Conservation (phyloP, 1,139 yeast genomes). For the Saccharomyces pastorianus region DNA sequence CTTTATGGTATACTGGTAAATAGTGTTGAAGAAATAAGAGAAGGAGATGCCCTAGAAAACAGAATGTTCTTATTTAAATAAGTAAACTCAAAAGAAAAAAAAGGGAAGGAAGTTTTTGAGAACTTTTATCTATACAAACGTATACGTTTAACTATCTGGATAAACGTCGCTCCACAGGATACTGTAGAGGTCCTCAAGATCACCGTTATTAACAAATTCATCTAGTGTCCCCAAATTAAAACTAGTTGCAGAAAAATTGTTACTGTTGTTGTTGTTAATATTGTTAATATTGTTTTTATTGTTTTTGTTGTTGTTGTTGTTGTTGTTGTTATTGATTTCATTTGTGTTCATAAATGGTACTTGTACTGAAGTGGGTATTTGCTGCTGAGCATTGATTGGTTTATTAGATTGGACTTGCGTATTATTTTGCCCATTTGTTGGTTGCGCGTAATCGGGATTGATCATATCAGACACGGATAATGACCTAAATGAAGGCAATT, state of each 20-base stretch:
- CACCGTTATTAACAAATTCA: constrained; percentile 27
- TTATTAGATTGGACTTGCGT: not conserved
- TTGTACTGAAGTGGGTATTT: not conserved
- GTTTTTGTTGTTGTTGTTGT: not conserved
- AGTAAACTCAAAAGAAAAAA: no score
- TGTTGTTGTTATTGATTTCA: not conserved
- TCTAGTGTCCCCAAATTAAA: constrained; percentile 29
- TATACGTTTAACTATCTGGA: constrained; percentile 8
- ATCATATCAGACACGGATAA: not conserved
- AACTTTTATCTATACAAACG: not conserved
- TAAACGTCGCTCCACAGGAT: constrained; percentile 29
- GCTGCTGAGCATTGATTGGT: not conserved
- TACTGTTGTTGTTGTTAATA: not conserved
- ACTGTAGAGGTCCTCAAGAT: constrained; percentile 24
- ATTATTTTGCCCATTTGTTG: not conserved
- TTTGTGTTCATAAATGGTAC: not conserved
- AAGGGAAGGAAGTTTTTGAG: not conserved
- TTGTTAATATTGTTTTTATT: not conserved
- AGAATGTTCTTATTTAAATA: not conserved
- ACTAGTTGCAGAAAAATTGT: constrained; percentile 5
- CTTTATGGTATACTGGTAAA: not conserved
- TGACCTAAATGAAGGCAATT: not conserved
- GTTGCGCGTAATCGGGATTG: not conserved
- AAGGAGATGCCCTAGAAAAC: not conserved
- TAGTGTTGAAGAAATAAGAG: not conserved